Base-by-base conservation (phyloP, 148 eudicot species). In the Amaranthus cruentus region DNA sequence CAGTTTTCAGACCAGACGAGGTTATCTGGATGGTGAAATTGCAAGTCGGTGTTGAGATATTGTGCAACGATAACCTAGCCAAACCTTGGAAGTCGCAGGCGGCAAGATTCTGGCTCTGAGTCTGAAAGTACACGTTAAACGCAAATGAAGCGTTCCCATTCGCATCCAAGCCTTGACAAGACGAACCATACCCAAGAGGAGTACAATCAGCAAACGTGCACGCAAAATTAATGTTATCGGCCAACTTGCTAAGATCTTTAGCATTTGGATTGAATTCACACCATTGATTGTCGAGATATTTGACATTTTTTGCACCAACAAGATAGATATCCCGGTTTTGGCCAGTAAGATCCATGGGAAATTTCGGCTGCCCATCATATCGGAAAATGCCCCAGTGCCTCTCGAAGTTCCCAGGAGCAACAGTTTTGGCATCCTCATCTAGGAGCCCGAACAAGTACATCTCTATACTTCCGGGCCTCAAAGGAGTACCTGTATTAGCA, bases 331-430 rank as follows among this genome's bases (percentile, higher is more conserved):
- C 81, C n/a, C 77, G 80, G 3, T 81, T 77, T 72, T 77, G 87
- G 3, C 96, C 97, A 0, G 87, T 47, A 3, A 94, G 28, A 76
- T 91, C 98, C 78, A 89, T 81, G 0, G 88, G 88, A 71, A 83
- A 94, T 69, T 94, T 94, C 0, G 97, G 97, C 67, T 89, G 91
- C 3, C 97, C 97, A 51, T 94, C 98, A 47, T 88, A 91, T 50
- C 83, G 74, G 76, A 89, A 94, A 11, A 94, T 85, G 13, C 98
- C 98, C 98, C 98, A 94, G 28, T 91, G 97, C 42, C 97, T 85
- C 74, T 94, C 98, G 14, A 91, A 94, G 47, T 74, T 83, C 6
- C 97, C 98, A 0, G 98, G 97, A 15, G 87, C 91, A 21, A 91
- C 62, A 44, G 87, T 85, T 74, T 94, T 94, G 44, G 80, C 88